Evolutionary conservation across 1,139 yeast genomes (phyloP), one percentile per base, ranked within the genome.

Genomic region (Magnusiomyces paraingens): DNA sequence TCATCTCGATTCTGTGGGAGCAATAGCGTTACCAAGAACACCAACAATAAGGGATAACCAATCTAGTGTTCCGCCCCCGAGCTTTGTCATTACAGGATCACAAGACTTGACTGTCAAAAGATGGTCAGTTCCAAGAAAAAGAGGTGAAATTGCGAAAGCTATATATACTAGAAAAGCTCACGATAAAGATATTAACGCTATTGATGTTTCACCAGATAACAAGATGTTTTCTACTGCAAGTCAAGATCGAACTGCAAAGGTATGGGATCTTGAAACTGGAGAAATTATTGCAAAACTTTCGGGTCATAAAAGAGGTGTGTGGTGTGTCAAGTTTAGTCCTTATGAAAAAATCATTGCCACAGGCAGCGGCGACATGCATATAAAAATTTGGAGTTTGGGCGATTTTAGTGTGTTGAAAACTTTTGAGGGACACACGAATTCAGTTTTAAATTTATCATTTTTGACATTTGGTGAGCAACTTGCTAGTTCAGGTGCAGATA

Each of bases 81-180:
- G 74, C 54, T 93, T 88, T 62, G 62, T 91, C 39, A 72, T 93
- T 17, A 89, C 96, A 1, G 97, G 94, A 0, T 86, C 96, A 0
- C 83, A 82, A 60, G 99, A 93, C 70, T 76, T 90, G 63, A 93
- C 99, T 0, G 79, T 93, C 41, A 93, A 93, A 68, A 85, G 85
- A 69, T 93, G 99, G 99, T 76, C 76, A 50, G 77, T 88, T 35
- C 73, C 78, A 26, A 53, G 49, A 32, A 49, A 52, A 38, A 20
- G 32, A 12, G 56, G 54, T 2, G 73, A 72, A 53, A 57, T 68
- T 45, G 66, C 76, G 18, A 75, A 65, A 54, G 84, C 96, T 2
- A 85, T 82, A 48, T 93, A 85, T 69, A 93, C 99, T 0, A 81
- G 97, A 73, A 82, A 93, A 65, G 99, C 97, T 0, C 99, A 93